Conservation (phyloP, 352 stramenopile genomes). For the Pythium angustatum region DNA sequence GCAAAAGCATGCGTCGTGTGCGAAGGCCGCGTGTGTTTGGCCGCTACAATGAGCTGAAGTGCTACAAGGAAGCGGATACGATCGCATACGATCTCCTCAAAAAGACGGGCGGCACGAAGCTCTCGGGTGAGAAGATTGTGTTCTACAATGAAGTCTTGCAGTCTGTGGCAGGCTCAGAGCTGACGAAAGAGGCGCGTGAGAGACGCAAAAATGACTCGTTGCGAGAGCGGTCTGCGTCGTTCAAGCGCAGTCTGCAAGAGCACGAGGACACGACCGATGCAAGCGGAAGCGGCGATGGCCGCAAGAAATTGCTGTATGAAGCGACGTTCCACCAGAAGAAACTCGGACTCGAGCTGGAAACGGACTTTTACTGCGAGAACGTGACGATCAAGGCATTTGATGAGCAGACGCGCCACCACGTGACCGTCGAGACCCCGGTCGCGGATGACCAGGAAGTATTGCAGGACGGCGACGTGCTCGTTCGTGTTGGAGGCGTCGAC, state of each 20-base stretch:
- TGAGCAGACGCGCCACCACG: conserved; percentile 44
- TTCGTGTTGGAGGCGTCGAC: conserved; percentile 77
- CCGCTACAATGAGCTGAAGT: conserved; percentile 88
- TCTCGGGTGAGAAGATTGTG: conserved; percentile 85
- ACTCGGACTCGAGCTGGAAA: conserved; percentile 84
- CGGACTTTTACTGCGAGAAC: conserved; percentile 89
- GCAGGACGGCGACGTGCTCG: conserved; percentile 75
- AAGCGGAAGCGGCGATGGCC: conserved; percentile 30
- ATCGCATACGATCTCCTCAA: conserved; percentile 86
- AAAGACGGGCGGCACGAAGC: conserved; percentile 60
- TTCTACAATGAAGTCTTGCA: conserved; percentile 89
- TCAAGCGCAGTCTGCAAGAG: conserved; percentile 69
- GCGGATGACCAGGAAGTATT: conserved; percentile 57
- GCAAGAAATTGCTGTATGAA: conserved; percentile 74
- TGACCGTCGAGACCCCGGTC: conserved; percentile 63
- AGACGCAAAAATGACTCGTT: conserved; percentile 64
- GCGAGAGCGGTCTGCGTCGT: conserved; percentile 64
- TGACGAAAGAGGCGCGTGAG: conserved; percentile 77
- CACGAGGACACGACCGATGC: conserved; percentile 44
- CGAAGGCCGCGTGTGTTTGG: conserved; percentile 84
- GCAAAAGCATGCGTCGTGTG: conserved; percentile 76
- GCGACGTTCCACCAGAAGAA: conserved; percentile 83
- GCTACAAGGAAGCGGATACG: conserved; percentile 87
- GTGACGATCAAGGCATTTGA: conserved; percentile 84
- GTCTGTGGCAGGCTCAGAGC: conserved; percentile 63